Conservation (phyloP, 2,329 filamentous ascomycete genomes). For the Ophiostoma himal-ulmi region DNA sequence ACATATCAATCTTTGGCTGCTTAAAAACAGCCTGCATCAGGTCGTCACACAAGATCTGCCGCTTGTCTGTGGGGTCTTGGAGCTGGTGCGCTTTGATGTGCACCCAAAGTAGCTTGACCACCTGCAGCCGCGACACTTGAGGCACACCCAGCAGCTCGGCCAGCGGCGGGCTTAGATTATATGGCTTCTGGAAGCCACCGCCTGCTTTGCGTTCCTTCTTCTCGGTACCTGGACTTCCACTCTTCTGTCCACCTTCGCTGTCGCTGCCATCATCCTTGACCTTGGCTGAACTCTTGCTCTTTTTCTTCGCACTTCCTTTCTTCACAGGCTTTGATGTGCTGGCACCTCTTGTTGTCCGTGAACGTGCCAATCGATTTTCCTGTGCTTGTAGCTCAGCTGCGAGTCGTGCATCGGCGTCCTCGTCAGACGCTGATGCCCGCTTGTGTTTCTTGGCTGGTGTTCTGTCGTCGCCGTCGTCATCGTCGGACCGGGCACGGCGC, state of each 20-base stretch:
- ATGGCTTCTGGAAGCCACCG: constrained; percentile 87
- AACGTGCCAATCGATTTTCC: constrained; percentile 66
- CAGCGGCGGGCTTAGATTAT: constrained; percentile 65
- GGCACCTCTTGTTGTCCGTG: constrained; percentile 71
- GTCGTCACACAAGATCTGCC: constrained; percentile 89
- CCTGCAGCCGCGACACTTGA: constrained; percentile 87
- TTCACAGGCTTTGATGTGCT: constrained; percentile 46
- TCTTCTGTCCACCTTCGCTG: constrained; percentile 61
- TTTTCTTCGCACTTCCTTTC: constrained; percentile 50
- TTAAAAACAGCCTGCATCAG: constrained; percentile 90
- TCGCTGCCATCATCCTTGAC: constrained; percentile 58
- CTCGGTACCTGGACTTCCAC: constrained; percentile 27
- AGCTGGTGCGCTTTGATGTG: constrained; percentile 86
- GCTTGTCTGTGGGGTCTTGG: constrained; percentile 85
- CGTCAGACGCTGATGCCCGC: constrained; percentile 47
- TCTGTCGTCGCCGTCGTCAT: constrained; percentile 37
- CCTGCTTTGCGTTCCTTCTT: constrained; percentile 74
- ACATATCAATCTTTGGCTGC: constrained; percentile 89
- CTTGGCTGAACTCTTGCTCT: constrained; percentile 42
- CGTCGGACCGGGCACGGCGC: constrained; percentile 30
- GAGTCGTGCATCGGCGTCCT: constrained; percentile 78
- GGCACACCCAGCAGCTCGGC: constrained; percentile 64
- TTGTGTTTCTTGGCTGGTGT: constrained; percentile 57
- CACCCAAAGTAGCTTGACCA: constrained; percentile 93
- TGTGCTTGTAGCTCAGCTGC: constrained; percentile 88